Evolutionary conservation across 768 basidiomycete species (phyloP).

Genomic region (Lenzites betulinus): DNA sequence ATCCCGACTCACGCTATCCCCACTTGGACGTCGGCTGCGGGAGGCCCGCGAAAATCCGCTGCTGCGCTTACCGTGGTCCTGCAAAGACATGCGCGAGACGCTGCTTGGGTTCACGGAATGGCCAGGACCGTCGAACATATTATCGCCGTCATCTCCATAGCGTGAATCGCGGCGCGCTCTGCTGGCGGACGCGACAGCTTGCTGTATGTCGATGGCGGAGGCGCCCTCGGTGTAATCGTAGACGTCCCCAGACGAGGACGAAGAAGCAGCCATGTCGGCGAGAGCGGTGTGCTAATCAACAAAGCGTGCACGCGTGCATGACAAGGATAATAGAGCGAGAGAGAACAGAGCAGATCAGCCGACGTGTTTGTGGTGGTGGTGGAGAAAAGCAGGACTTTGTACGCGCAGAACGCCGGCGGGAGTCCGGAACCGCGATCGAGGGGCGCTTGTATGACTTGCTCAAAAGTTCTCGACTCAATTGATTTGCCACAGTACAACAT

Average conservation of each 20-base stretch:
- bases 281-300: not conserved
- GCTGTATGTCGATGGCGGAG: slow-evolving; percentile 69
- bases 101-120: slow-evolving; percentile 74
- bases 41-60: slow-evolving; percentile 55
- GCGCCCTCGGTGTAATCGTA: slow-evolving; percentile 89
- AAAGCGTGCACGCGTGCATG: too few relatives aligned
- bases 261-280: slow-evolving; percentile 14
- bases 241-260: slow-evolving; percentile 10
- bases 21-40: slow-evolving; percentile 53
- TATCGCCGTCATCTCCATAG: slow-evolving; percentile 59
- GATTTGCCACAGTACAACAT: too few relatives aligned
- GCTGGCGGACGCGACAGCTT: slow-evolving; percentile 53
- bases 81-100: slow-evolving; percentile 75
- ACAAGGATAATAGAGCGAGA: too few relatives aligned
- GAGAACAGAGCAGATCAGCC: not conserved
- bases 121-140: slow-evolving; percentile 76
- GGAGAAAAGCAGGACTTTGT: not conserved
- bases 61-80: slow-evolving; percentile 53
- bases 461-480: not conserved
- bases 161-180: slow-evolving; percentile 70
- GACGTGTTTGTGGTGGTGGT: not conserved
- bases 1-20: slow-evolving; percentile 25
- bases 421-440: not conserved
- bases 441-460: not conserved
- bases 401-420: too few relatives aligned